Evolutionary conservation across 805 yeast species (phyloP).

Genomic region (Wickerhamiella galacta): DNA sequence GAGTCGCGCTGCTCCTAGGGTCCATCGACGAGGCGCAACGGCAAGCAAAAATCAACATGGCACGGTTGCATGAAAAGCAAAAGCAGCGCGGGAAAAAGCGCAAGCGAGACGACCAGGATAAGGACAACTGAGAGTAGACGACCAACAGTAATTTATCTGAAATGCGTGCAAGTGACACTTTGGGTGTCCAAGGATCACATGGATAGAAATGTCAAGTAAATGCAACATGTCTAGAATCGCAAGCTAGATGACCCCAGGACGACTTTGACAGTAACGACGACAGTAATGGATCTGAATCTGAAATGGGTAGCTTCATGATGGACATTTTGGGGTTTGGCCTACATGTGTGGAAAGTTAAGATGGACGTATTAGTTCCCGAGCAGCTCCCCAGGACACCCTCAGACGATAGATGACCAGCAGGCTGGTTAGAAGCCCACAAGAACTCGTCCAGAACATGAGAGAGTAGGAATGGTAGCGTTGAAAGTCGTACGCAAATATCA

Average conservation of each 20-base stretch:
- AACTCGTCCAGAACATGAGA: constrained; percentile 8
- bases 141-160: constrained; percentile 8
- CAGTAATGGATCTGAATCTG: no score
- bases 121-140: no score
- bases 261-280: no score
- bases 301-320: no score
- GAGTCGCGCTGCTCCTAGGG: constrained; percentile 59
- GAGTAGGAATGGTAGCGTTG: constrained; percentile 24
- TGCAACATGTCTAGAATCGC: neutral
- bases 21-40: constrained; percentile 86
- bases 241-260: neutral
- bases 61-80: constrained; percentile 40
- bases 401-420: constrained; percentile 5
- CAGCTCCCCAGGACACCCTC: neutral
- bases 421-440: constrained; percentile 7
- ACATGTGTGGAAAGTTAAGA: no score
- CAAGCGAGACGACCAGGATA: constrained; percentile 30
- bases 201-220: neutral
- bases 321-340: no score
- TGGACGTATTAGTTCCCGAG: neutral
- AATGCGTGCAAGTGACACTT: no score
- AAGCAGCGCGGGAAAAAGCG: constrained; percentile 25
- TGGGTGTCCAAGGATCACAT: no score
- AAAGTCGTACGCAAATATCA: constrained; percentile 48
- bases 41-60: constrained; percentile 69